Evolutionary conservation across 495 filamentous ascomycete species (phyloP), one percentile per base, ranked within the genome.

Genomic region (Podospora bellae-mahoneyi): DNA sequence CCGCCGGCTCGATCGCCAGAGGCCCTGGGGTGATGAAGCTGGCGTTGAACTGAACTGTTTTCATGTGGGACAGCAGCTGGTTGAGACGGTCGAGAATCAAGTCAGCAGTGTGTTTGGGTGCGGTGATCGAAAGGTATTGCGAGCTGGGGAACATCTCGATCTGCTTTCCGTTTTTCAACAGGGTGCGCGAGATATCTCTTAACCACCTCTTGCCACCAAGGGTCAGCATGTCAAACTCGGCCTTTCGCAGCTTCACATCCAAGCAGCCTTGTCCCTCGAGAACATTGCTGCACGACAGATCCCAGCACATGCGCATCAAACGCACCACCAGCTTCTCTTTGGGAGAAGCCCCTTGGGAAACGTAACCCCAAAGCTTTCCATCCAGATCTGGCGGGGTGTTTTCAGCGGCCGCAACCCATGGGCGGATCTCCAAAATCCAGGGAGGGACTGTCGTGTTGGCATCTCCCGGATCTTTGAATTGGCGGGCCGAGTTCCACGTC

Each of bases 261-360:
- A 76, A 72, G 53, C 78, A 75, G 6, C 81, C 82, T n/a, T 73
- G 68, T 16, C 65, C 60, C 7, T 73, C 66, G 19, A 73, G 23
- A 6, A 78, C 63, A 55, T 75, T 71, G 28, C 74, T 53, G 30
- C 76, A 74, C 6, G 72, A 75, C 39, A 82, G 55, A 26, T 69
- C 73, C 82, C 82, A 84, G 68, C 78, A 79, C 23, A 81, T 69
- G 4, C 80, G 80, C 72, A 83, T 75, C 58, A 83, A 23, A 56
- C 70, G 64, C 48, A 77, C 64, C 15, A 71, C 84, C 34, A 84
- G 68, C 66, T 64, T 72, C 68, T 78, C 64, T 66, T 81, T 82
- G 13, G 60, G 65, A 5, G 62, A 62, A 64, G 71, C 73, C n/a
- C 57, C 61, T 34, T 66, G 64, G 28, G 65, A 30, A 44, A 74